These are phyloP conservation scores for Wickerhamiella spandovensis DNA, from an alignment of 805 yeast genomes.

Conservation along the genomic window DNA sequence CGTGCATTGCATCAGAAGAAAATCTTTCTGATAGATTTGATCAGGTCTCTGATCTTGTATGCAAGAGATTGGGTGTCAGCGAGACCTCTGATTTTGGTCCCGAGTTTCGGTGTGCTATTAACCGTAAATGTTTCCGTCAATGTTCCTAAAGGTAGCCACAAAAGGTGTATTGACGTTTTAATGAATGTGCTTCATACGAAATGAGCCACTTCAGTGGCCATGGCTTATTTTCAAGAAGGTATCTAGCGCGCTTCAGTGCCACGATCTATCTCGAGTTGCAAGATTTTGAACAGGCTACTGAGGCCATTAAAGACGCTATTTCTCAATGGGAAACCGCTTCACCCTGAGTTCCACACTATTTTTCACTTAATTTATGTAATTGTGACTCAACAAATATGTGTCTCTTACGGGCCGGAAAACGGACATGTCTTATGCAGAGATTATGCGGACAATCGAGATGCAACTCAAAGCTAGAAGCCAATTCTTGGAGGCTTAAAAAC, in stretches of 20 bases:
- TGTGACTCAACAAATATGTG: too few relatives aligned
- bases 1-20: constrained; percentile 23
- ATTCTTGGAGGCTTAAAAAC: too few relatives aligned
- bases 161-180: constrained; percentile 2
- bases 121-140: constrained; percentile 29
- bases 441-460: too few relatives aligned
- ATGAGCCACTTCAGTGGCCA: constrained; percentile 37
- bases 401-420: too few relatives aligned
- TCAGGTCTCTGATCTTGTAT: constrained; percentile 30
- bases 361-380: too few relatives aligned
- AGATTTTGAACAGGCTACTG: constrained; percentile 39
- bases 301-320: constrained; percentile 26
- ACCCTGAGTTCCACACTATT: too few relatives aligned
- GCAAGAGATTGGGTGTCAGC: constrained; percentile 29
- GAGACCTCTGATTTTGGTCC: constrained; percentile 28
- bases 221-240: constrained; percentile 29
- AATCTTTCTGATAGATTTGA: constrained; percentile 14
- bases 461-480: too few relatives aligned
- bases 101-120: constrained; percentile 29
- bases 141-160: not conserved
- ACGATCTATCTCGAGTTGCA: constrained; percentile 46
- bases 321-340: not conserved
- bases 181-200: constrained; percentile 16
- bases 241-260: constrained; percentile 42
- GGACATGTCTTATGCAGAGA: too few relatives aligned